Percentiles rank a stretch among this genome's conserved stretches.
Evolutionary conservation across 2,329 filamentous ascomycete genomes (phyloP).

Genomic region (Drechslerella stenobrocha): DNA sequence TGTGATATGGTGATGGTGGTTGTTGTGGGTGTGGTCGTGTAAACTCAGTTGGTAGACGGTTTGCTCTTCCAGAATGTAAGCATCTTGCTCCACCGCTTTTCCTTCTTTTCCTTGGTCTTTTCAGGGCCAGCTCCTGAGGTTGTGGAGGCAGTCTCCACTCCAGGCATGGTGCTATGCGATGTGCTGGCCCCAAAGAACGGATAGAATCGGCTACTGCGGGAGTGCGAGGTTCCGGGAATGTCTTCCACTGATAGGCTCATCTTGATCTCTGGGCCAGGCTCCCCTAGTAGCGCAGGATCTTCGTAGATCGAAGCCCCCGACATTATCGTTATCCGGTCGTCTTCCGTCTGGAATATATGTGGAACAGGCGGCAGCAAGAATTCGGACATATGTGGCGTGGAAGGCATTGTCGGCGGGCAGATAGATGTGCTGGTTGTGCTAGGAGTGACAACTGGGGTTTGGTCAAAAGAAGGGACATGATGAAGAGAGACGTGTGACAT

Average conservation of each 20-base stretch:
- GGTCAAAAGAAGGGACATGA: conserved; percentile 43
- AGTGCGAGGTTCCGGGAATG: conserved; percentile 50
- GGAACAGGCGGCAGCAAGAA: conserved; percentile 36
- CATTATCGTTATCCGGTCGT: conserved; percentile 46
- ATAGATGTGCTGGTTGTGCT: conserved; percentile 45
- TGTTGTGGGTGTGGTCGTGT: conserved; percentile 4
- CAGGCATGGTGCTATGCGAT: conserved; percentile 50
- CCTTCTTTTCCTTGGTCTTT: conserved; percentile 52
- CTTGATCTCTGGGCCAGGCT: conserved; percentile 53
- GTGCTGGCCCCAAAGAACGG: conserved; percentile 52
- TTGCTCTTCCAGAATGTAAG: conserved; percentile 52
- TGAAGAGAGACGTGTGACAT: conserved; percentile 35
- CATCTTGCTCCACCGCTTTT: conserved; percentile 52
- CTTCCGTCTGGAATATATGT: conserved; percentile 30
- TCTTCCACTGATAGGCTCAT: conserved; percentile 53
- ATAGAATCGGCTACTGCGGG: conserved; percentile 49
- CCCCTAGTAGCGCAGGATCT: conserved; percentile 51
- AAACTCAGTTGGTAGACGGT: conserved; percentile 40
- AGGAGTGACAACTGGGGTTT: conserved; percentile 48
- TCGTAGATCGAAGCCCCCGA: conserved; percentile 46
- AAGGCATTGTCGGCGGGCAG: conserved; percentile 41
- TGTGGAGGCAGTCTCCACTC: conserved; percentile 47
- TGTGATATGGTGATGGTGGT: background rate
- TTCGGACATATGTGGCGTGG: conserved; percentile 42
- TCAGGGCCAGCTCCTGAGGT: conserved; percentile 30